Percentiles rank a stretch among this genome's conserved stretches.
phyloP scores from a whole-genome alignment of 495 filamentous ascomycete genomes.

The Neurospora intermedia region DNA sequence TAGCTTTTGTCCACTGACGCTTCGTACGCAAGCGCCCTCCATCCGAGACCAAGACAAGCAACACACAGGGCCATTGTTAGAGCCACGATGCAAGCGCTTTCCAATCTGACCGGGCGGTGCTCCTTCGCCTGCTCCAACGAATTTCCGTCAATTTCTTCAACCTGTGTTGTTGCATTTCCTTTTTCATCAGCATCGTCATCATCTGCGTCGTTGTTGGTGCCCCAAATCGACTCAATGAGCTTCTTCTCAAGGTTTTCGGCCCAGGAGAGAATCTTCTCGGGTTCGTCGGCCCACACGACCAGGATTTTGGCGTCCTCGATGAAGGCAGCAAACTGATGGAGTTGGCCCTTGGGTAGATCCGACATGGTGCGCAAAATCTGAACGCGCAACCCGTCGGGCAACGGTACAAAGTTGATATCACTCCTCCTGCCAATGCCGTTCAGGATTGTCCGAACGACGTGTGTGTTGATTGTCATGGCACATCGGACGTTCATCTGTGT shows the following conservation, averaged over 20 bases:
- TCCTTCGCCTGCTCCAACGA: conserved; percentile 24
- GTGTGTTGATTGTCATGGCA: conserved; percentile 23
- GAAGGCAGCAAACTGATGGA: conserved; percentile 60
- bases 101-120: conserved; percentile 34
- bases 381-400: conserved; percentile 44
- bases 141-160: conserved; percentile 5
- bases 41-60: conserved; percentile 45
- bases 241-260: conserved; percentile 38
- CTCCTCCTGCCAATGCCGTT: conserved; percentile 3
- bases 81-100: conserved; percentile 40
- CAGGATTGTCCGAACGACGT: conserved; percentile 18
- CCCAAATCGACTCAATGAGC: conserved; percentile 47
- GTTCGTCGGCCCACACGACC: conserved; percentile 59
- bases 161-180: conserved; percentile 6
- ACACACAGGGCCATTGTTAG: conserved; percentile 41
- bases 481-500: conserved; percentile 44
- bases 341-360: conserved; percentile 45
- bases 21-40: conserved; percentile 43
- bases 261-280: conserved; percentile 40
- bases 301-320: conserved; percentile 45
- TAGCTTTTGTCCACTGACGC: conserved; percentile 38
- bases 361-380: conserved; percentile 48
- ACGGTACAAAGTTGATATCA: conserved; percentile 34
- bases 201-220: conserved; percentile 27
- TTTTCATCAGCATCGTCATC: conserved; percentile 25